Conservation (phyloP, 163 green algal species). For the Coccomyxa subellipsoidea region DNA sequence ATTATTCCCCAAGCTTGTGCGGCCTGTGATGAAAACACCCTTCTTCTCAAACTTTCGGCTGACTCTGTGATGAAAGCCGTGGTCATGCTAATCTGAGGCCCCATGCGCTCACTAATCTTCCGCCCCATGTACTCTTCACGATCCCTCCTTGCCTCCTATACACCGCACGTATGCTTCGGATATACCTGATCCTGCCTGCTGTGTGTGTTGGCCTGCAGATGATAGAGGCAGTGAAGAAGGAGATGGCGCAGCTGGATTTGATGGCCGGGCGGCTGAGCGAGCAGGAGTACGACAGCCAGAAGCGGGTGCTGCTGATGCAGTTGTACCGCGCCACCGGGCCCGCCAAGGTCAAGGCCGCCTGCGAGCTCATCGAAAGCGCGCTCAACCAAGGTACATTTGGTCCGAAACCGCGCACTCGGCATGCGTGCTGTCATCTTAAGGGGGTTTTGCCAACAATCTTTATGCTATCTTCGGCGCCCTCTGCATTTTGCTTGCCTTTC, state of each 20-base stretch:
- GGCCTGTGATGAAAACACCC: background rate
- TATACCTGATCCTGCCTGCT: background rate
- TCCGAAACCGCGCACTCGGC: no score
- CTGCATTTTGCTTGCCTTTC: background rate
- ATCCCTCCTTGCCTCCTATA: background rate
- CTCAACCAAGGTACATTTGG: slow-evolving; percentile 24
- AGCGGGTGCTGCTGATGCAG: slow-evolving; percentile 19
- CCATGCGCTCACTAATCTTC: no score
- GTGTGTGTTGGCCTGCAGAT: slow-evolving; percentile 11
- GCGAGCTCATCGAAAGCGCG: slow-evolving; percentile 35
- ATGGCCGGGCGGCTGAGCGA: background rate
- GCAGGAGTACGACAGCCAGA: background rate
- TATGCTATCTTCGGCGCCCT: background rate
- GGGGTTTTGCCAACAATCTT: background rate
- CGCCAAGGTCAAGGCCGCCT: slow-evolving; percentile 42
- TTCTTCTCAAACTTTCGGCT: slow-evolving; percentile 2
- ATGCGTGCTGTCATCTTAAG: background rate
- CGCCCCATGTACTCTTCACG: background rate
- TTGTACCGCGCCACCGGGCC: slow-evolving; percentile 39
- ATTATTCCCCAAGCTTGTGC: background rate
- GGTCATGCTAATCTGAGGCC: slow-evolving; percentile 11
- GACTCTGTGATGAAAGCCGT: background rate
- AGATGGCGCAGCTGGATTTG: slow-evolving; percentile 5
- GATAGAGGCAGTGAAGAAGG: slow-evolving; percentile 14
- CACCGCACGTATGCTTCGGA: no score